Percentiles rank a stretch among this genome's conserved stretches.
Evolutionary conservation across 2,329 filamentous ascomycete genomes (phyloP).

Genomic region (Aureobasidium uvarum): DNA sequence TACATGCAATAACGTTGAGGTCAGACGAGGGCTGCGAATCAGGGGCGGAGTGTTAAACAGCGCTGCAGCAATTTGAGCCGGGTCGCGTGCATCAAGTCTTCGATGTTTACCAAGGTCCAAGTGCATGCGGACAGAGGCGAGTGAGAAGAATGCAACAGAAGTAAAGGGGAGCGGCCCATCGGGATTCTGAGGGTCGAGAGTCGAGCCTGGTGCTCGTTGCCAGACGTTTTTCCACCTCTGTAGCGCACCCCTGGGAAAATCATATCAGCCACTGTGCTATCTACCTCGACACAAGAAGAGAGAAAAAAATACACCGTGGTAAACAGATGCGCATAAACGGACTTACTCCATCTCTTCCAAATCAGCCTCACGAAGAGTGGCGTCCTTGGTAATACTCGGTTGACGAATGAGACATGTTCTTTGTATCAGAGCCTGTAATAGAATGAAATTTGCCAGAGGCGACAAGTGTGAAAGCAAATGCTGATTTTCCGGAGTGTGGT

Average conservation of each 20-base stretch:
- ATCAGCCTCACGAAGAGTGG: too few species aligned
- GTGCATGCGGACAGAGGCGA: conserved; percentile 50
- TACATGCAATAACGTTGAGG: conserved; percentile 53
- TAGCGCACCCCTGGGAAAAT: neutral
- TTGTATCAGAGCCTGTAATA: too few species aligned
- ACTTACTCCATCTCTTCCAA: too few species aligned
- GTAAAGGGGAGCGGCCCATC: conserved; percentile 43
- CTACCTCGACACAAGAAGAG: too few species aligned
- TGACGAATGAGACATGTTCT: too few species aligned
- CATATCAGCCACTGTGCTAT: too few species aligned
- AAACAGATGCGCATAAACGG: too few species aligned
- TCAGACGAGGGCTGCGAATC: conserved; percentile 50
- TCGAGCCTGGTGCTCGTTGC: conserved; percentile 40
- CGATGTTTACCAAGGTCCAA: conserved; percentile 48
- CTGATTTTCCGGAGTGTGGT: too few species aligned
- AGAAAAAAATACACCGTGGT: too few species aligned
- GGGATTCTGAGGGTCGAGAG: conserved; percentile 40
- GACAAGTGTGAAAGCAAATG: too few species aligned
- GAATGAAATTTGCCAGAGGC: too few species aligned
- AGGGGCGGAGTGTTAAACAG: conserved; percentile 30
- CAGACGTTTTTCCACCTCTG: conserved; percentile 37
- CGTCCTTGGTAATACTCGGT: too few species aligned
- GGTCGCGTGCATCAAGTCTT: conserved; percentile 47
- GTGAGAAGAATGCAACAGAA: conserved; percentile 47
- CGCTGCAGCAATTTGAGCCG: conserved; percentile 43